These are phyloP conservation scores for Aureobasidium sp. DNA, from an alignment of 2,329 filamentous ascomycete genomes.

Conservation along the genomic window DNA sequence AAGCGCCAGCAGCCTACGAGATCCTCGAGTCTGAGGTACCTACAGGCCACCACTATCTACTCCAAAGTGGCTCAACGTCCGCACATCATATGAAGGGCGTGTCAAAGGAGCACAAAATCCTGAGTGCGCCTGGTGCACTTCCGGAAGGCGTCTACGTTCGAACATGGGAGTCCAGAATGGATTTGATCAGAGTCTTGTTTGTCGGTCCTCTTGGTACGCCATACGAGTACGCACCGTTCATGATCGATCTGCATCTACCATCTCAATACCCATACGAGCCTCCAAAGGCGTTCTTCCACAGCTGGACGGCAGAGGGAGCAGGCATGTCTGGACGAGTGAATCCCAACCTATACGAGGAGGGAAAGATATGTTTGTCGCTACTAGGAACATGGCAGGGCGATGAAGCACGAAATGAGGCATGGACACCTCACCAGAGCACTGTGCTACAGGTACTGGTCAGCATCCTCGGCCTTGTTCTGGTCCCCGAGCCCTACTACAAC, in stretches of 20 bases:
- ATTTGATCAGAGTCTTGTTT: slow-evolving; percentile 50
- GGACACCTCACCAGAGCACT: slow-evolving; percentile 45
- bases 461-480: slow-evolving; percentile 48
- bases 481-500: slow-evolving; percentile 54
- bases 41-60: slow-evolving; percentile 34
- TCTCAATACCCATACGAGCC: slow-evolving; percentile 43
- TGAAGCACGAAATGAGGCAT: slow-evolving; percentile 42
- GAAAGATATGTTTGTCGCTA: slow-evolving; percentile 51
- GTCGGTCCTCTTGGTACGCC: slow-evolving; percentile 49
- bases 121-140: slow-evolving; percentile 33
- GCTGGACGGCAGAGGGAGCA: slow-evolving; percentile 38
- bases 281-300: slow-evolving; percentile 49
- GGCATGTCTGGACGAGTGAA: slow-evolving; percentile 46
- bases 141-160: slow-evolving; percentile 49
- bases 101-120: slow-evolving; percentile 50
- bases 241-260: slow-evolving; percentile 49
- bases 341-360: slow-evolving; percentile 54
- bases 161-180: slow-evolving; percentile 50
- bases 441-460: slow-evolving; percentile 50
- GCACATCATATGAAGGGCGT: slow-evolving; percentile 41
- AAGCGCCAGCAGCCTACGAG: slow-evolving; percentile 11
- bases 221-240: slow-evolving; percentile 51
- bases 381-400: slow-evolving; percentile 51
- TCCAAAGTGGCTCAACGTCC: slow-evolving; percentile 15
- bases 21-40: slow-evolving; percentile 37